Evolutionary conservation across 208 protist species (phyloP), one percentile per base, ranked within the genome.

Genomic region (Wallacemonas collosoma): DNA sequence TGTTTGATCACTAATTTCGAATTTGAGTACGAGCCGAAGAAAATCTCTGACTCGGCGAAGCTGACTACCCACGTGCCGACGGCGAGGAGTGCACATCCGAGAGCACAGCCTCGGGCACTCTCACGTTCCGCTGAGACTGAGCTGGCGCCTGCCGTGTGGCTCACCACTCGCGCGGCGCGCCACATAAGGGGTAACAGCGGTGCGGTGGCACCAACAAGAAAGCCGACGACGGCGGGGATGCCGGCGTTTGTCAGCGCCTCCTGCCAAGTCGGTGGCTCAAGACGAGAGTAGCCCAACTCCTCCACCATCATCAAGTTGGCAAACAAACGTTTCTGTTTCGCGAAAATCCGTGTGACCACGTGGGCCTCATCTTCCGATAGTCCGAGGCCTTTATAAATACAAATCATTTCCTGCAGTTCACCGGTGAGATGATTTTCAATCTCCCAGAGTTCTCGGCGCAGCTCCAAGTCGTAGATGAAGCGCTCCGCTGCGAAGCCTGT

Each of bases 261-360:
- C n/a, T 62, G 47, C 38, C 75, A 73, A n/a, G 75, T 83, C 35
- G 88, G 89, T 44, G 89, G 89, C 68, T 89, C 82, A 35, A 96
- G 78, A 1, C 91, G 89, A 2, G 87, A 92, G 76, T 96, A 96
- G 64, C 95, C 96, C 9, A 98, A 90, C 74, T 99, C 94, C 77
- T 98, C 91, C 38, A 98, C 93, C 93, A 98, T 98, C 94, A 98
- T 98, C 40, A 97, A 71, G 57, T 95, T 94, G 14, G 96, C 93
- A 73, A 98, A 98, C 1, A 90, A 66, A 2, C 74, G 71, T 64
- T 85, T 89, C 41, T 98, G 73, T 77, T 93, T 89, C 2, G 91
- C 81, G 61, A 98, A 97, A 17, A 97, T 90, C 12, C 80, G 80
- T 3, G 97, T 90, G 36, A 99, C 86, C 26, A 81, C 79, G 26